phyloP scores from a whole-genome alignment of 2,329 filamentous ascomycete species.

The Elsinoe necatrix region DNA sequence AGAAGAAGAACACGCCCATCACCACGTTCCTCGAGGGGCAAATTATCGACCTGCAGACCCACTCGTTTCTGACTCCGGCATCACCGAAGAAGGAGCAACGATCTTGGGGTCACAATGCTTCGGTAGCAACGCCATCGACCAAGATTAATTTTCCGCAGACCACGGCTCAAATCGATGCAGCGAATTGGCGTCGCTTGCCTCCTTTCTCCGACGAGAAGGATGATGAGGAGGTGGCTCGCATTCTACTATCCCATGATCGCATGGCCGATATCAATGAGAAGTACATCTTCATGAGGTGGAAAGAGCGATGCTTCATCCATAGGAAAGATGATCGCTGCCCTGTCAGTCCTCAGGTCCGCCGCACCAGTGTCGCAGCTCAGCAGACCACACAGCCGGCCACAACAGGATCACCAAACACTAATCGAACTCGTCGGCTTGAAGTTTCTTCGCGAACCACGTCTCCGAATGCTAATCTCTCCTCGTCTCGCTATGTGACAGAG shows the following conservation, averaged over 20 bases:
- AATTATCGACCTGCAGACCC: conserved; percentile 52
- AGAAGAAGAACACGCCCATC: conserved; percentile 45
- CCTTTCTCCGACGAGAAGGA: conserved; percentile 23
- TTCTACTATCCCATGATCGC: conserved; percentile 35
- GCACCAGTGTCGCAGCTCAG: neutral
- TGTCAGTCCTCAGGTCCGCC: conserved; percentile 6
- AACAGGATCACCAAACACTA: neutral
- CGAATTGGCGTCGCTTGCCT: conserved; percentile 42
- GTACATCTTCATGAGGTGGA: conserved; percentile 52
- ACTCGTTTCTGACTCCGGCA: conserved; percentile 42
- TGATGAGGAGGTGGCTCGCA: conserved; percentile 36
- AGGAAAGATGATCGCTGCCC: conserved; percentile 23
- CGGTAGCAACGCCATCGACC: conserved; percentile 33
- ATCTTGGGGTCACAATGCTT: neutral
- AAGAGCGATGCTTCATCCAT: conserved; percentile 44
- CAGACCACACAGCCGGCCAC: neutral
- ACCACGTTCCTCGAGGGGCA: conserved; percentile 61
- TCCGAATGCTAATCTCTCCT: neutral
- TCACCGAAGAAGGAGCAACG: conserved; percentile 14
- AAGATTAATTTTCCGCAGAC: conserved; percentile 19
- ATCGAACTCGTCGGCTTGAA: neutral
- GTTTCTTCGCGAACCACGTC: neutral
- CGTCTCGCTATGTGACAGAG: neutral
- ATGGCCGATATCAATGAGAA: conserved; percentile 35
- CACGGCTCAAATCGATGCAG: conserved; percentile 37